Evolutionary conservation across 768 basidiomycete genomes (phyloP).

Genomic region (Austroboletus eburneus): DNA sequence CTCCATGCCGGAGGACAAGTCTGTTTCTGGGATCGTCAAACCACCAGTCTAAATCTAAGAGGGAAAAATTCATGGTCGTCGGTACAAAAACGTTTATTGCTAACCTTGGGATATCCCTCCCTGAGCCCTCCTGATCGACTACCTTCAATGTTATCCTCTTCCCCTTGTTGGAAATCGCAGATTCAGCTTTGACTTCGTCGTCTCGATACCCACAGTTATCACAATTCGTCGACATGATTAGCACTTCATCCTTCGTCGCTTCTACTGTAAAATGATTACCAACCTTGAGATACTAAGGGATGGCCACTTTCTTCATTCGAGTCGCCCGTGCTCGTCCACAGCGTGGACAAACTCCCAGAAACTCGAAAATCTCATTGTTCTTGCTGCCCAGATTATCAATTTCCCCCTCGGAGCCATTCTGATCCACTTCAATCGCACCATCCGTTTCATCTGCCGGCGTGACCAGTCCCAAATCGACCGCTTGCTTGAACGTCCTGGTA

Average conservation of each 20-base stretch:
- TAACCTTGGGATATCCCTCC: constrained; percentile 92
- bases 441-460: constrained; percentile 40
- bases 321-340: constrained; percentile 84
- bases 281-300: constrained; percentile 98
- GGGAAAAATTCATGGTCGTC: background rate
- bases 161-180: constrained; percentile 83
- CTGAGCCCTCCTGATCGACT: constrained; percentile 87
- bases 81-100: too few relatives aligned
- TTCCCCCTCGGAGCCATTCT: constrained; percentile 13
- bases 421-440: background rate
- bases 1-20: constrained; percentile 87
- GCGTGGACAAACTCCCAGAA: constrained; percentile 84
- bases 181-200: constrained; percentile 95
- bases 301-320: constrained; percentile 92
- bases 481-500: constrained; percentile 74
- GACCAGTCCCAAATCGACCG: constrained; percentile 71
- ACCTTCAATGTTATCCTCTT: constrained; percentile 87
- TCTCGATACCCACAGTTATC: constrained; percentile 93
- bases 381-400: constrained; percentile 32
- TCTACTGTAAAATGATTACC: background rate
- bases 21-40: constrained; percentile 88
- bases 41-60: constrained; percentile 88
- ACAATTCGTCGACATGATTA: constrained; percentile 99
- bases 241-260: constrained; percentile 48
- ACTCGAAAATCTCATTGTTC: constrained; percentile 86